Base-by-base conservation (phyloP, 2,329 filamentous ascomycete species). In the Chrysosporium keratinophilum region DNA sequence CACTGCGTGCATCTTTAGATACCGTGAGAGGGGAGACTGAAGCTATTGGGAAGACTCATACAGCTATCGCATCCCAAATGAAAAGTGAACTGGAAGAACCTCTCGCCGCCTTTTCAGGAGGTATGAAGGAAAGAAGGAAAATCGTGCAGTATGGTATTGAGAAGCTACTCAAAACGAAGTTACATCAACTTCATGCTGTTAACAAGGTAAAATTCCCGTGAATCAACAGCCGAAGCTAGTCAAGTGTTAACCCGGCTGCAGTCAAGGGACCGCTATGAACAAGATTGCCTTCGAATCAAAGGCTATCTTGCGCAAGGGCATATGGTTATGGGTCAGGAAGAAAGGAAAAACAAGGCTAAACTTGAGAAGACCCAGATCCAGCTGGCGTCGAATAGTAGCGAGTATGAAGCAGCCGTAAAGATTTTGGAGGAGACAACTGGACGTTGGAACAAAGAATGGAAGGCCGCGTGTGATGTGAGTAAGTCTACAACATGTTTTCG, bases 281-380 rank as follows among this genome's bases (percentile, higher is more conserved):
- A 98, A 70, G 94, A 98, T 63, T 97, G 91, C 67, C 77, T 98
- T 43, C 93, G 95, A 68, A 97, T 98, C 69, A 98, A 98, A 71
- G 93, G 93, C 39, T 98, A 98, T 66, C 81, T 98, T 3, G 93
- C 94, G 3, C 93, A 98, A 71, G 93, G 93, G 9, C 94, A 98
- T 68, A 98, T 98, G 93, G 93, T 98, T 55, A 98, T 98, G 93
- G 93, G 93, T 12, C 93, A 98, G 63, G 93, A 98, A 68, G 93
- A 98, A 74, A 83, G 93, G 28, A 96, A 95, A 73, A 98, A 98
- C 71, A 98, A 98, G 73, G 90, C 91, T 19, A 97, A 95, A 71
- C 79, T 98, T 42, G 93, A 98, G 70, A 98, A 98, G 78, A 97
- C 93, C 1, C 93, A 98, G 68, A 93, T 96, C 63, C 94, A 90